A percentile compares a stretch with the other conserved stretches of the same genome.
These are phyloP conservation scores for Ceratonia siliqua DNA, from an alignment of 306 rosid species.

Conservation along the genomic window DNA sequence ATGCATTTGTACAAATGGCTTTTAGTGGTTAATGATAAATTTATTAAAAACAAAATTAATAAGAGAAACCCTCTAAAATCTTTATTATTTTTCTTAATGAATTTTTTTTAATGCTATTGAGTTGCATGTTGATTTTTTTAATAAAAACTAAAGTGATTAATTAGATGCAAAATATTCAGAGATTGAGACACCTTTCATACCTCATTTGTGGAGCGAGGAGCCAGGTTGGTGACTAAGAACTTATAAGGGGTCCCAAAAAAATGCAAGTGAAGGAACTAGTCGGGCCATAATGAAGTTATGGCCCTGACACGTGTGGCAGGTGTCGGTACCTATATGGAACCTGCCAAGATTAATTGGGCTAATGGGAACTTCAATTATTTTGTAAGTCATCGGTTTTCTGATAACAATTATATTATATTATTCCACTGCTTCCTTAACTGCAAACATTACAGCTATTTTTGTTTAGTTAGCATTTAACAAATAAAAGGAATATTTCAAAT, in stretches of 20 bases:
- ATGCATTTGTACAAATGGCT: not conserved
- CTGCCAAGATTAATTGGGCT: slow-evolving; percentile 5
- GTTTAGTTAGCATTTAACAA: too few species aligned
- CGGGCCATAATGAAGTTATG: not conserved
- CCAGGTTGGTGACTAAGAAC: not conserved
- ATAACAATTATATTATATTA: too few species aligned
- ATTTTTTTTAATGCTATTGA: too few species aligned
- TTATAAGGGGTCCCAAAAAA: not conserved
- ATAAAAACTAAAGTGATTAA: not conserved
- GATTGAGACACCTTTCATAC: not conserved
- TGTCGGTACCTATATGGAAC: slow-evolving; percentile 20
- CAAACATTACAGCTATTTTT: too few species aligned
- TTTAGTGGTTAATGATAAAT: not conserved
- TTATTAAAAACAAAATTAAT: not conserved
- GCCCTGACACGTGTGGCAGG: slow-evolving; percentile 29
- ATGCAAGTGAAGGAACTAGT: not conserved
- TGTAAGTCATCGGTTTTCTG: not conserved
- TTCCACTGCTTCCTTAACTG: too few species aligned
- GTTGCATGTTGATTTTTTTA: too few species aligned
- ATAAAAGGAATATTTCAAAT: too few species aligned
- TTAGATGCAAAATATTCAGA: not conserved
- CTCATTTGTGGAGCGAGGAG: not conserved
- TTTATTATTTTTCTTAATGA: too few species aligned
- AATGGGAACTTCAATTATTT: not conserved
- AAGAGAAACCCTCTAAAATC: too few species aligned